Evolutionary conservation across 352 stramenopile species (phyloP), one percentile per base, ranked within the genome.

Genomic region (Phytophthora aleatoria): DNA sequence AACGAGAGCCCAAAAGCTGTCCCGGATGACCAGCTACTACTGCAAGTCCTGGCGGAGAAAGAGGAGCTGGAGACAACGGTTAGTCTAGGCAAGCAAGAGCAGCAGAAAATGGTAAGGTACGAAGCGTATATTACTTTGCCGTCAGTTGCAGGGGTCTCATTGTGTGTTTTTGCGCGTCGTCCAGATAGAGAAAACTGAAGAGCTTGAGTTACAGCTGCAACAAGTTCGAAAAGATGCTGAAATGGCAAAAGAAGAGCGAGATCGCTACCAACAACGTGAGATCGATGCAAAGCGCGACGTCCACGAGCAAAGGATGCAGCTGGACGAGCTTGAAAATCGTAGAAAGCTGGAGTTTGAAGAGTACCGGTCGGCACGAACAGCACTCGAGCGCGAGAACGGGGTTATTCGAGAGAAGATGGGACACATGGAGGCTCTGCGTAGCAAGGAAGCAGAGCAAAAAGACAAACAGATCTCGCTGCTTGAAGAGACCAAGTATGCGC

Each of bases 271-370:
- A 36, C 72, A 85, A 61, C 78, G 80, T 10, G 86, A 92, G 31
- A 57, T 74, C 15, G 81, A 92, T 49, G 76, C 72, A 31, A 87
- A 81, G 27, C 69, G 76, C 3, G 76, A 89, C 3, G 63, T 61
- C 8, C 82, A 92, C 41, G 84, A 91, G 28, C 64, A 82, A 12
- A 82, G 74, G 30, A 81, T 90, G 79, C 80, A 87, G 41, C 52
- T 92, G 5, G 81, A 92, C 7, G 82, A 91, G 45, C 73, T 91
- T 5, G 82, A 94, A 33, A 89, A 79, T 43, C 60, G 64, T 3
- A 74, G 70, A 10, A 79, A 78, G 31, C 69, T 90, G 35, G 81
- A 92, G 38, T 90, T 88, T 67, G 83, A 94, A 61, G 84, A 92
- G 42, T 90, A 91, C 38, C 78, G 81, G 2, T 67, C 60, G 1